These are phyloP conservation scores for Hypoxylon sp. DNA, from an alignment of 2,329 filamentous ascomycete genomes.

Conservation along the genomic window DNA sequence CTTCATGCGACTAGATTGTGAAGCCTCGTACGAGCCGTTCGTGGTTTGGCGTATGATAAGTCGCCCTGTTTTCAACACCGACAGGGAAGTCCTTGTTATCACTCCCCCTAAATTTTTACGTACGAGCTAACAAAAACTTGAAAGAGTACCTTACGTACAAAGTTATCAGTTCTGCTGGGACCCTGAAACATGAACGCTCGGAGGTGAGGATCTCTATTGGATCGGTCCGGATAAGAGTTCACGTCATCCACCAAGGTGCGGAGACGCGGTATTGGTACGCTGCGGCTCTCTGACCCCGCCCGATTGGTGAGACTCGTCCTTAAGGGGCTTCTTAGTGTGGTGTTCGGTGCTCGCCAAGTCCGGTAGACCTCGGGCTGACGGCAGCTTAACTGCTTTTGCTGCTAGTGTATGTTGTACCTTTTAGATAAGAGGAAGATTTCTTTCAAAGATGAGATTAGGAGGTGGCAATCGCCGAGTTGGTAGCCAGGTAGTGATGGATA, in stretches of 20 bases:
- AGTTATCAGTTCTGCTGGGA: constrained; percentile 6
- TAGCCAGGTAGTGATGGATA: no score
- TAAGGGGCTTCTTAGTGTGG: constrained; percentile 6
- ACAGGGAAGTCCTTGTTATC: constrained; percentile 13
- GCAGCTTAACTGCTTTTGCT: constrained; percentile 18
- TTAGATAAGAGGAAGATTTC: constrained; percentile 8
- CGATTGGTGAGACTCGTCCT: constrained; percentile 10
- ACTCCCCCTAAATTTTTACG: no score
- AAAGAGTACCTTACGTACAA: not conserved
- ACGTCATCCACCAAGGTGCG: constrained; percentile 24
- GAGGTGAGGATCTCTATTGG: constrained; percentile 13
- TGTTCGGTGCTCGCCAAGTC: constrained; percentile 3
- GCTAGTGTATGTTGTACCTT: constrained; percentile 19
- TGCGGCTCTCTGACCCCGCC: constrained; percentile 30
- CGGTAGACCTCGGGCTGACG: constrained; percentile 16
- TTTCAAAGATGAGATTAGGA: constrained; percentile 21
- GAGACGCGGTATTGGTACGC: constrained; percentile 17
- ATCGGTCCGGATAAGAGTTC: constrained; percentile 23
- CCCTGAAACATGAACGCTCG: constrained; percentile 9
- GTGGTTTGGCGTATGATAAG: not conserved
- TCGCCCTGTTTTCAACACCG: constrained; percentile 6
- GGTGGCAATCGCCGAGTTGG: constrained; percentile 11
- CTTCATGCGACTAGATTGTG: constrained; percentile 4
- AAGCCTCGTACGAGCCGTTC: constrained; percentile 5
- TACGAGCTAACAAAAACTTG: no score